Percentiles rank a stretch among this genome's conserved stretches.
phyloP scores from a whole-genome alignment of 148 eudicot species.

The Suaeda aralocaspica region DNA sequence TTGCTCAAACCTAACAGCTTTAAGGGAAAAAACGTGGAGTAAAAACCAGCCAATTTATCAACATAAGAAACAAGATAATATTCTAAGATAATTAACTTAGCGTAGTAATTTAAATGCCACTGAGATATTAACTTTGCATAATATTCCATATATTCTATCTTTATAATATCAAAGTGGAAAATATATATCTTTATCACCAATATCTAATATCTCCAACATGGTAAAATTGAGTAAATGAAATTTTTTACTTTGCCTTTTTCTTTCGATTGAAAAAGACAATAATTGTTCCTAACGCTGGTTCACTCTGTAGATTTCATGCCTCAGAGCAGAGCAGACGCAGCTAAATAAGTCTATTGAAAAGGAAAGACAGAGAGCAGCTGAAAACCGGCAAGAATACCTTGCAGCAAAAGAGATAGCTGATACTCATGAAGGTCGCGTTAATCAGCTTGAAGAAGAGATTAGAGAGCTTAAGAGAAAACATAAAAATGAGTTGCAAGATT shows the following conservation, averaged over 20 bases:
- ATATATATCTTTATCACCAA: too few species aligned
- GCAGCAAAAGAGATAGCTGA: slow-evolving; percentile 86
- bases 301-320: slow-evolving; percentile 77
- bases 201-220: too few species aligned
- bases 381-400: slow-evolving; percentile 88
- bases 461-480: slow-evolving; percentile 81
- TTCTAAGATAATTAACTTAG: too few species aligned
- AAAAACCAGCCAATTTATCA: too few species aligned
- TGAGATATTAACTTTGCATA: too few species aligned
- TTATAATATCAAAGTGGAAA: too few species aligned
- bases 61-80: too few species aligned
- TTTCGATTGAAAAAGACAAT: neutral
- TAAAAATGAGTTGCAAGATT: slow-evolving; percentile 82
- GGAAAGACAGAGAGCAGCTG: slow-evolving; percentile 97
- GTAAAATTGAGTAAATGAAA: neutral
- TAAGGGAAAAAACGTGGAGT: too few species aligned
- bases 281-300: slow-evolving; percentile 25
- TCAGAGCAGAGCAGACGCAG: slow-evolving; percentile 93
- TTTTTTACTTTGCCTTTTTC: neutral
- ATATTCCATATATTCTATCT: too few species aligned
- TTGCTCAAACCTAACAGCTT: too few species aligned
- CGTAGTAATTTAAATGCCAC: too few species aligned
- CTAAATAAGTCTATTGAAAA: slow-evolving; percentile 81
- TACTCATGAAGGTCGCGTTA: slow-evolving; percentile 78
- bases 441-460: slow-evolving; percentile 77